Evolutionary conservation across 805 yeast genomes (phyloP).

Genomic region (Cyberlindnera nakhonratchasimensis): DNA sequence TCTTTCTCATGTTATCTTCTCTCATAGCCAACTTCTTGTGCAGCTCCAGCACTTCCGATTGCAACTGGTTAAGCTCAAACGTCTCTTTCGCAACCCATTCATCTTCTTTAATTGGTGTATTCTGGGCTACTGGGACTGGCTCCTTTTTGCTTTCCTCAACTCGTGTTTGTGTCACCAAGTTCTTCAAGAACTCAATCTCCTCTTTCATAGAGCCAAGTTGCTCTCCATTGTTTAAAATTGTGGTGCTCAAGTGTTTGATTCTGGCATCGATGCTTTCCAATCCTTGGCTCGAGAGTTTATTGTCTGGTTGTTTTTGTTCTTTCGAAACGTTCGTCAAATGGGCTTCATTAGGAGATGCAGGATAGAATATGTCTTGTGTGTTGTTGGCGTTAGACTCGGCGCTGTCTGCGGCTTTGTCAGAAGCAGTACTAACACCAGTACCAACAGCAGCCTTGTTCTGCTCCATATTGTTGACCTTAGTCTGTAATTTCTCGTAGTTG

Average conservation of each 20-base stretch:
- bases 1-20: conserved; percentile 35
- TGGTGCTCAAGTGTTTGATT: conserved; percentile 11
- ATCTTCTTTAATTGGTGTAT: conserved; percentile 24
- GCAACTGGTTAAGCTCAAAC: conserved; percentile 32
- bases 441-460: not conserved
- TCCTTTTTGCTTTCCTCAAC: not conserved
- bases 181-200: conserved; percentile 24
- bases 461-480: conserved; percentile 6
- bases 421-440: not conserved
- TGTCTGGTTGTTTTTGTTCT: not conserved
- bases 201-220: conserved; percentile 19
- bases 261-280: conserved; percentile 7
- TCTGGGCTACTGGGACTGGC: not conserved
- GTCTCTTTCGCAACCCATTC: conserved; percentile 35
- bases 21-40: conserved; percentile 32
- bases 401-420: not conserved
- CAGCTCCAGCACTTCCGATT: conserved; percentile 32
- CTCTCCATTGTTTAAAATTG: conserved; percentile 11
- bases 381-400: conserved; percentile 16
- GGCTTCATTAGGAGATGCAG: not conserved
- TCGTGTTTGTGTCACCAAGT: conserved; percentile 5
- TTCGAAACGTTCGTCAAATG: not conserved
- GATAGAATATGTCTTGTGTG: conserved; percentile 18
- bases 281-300: conserved; percentile 1
- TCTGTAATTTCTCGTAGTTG: conserved; percentile 26